phyloP scores from a whole-genome alignment of 805 yeast species.

The Cyberlindnera euphorbiae region DNA sequence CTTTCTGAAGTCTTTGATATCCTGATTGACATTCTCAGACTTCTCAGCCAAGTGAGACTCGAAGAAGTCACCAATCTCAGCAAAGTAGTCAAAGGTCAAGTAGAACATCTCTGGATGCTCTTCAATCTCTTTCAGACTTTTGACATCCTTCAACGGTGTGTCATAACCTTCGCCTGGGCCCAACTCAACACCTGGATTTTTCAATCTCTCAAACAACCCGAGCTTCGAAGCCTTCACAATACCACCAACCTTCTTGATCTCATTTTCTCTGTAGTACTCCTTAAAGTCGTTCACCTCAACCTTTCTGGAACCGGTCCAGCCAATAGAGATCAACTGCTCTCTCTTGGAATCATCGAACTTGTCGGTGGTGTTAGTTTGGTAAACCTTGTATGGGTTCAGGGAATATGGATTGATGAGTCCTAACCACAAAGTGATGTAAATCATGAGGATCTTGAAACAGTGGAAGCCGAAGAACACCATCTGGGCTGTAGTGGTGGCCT shows the following conservation, averaged over 20 bases:
- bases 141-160: conserved; percentile 38
- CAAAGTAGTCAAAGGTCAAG: conserved; percentile 52
- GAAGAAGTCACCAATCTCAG: conserved; percentile 44
- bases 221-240: conserved; percentile 68
- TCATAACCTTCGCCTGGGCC: conserved; percentile 82
- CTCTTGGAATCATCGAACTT: conserved; percentile 30
- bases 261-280: conserved; percentile 58
- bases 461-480: conserved; percentile 70
- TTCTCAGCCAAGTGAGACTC: conserved; percentile 33
- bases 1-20: conserved; percentile 60
- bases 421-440: conserved; percentile 54
- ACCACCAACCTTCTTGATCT: conserved; percentile 67
- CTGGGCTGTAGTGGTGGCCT: conserved; percentile 45
- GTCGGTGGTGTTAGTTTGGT: conserved; percentile 30
- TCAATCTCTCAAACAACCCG: conserved; percentile 61
- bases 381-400: conserved; percentile 35
- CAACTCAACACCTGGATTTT: conserved; percentile 55
- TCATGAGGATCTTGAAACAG: conserved; percentile 48
- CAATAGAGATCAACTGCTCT: conserved; percentile 53
- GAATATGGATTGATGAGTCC: conserved; percentile 79
- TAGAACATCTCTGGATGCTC: conserved; percentile 41
- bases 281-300: conserved; percentile 67
- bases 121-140: conserved; percentile 35
- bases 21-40: conserved; percentile 33
- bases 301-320: conserved; percentile 94